Conservation (phyloP, 805 yeast genomes). For the Lipomyces orientalis region DNA sequence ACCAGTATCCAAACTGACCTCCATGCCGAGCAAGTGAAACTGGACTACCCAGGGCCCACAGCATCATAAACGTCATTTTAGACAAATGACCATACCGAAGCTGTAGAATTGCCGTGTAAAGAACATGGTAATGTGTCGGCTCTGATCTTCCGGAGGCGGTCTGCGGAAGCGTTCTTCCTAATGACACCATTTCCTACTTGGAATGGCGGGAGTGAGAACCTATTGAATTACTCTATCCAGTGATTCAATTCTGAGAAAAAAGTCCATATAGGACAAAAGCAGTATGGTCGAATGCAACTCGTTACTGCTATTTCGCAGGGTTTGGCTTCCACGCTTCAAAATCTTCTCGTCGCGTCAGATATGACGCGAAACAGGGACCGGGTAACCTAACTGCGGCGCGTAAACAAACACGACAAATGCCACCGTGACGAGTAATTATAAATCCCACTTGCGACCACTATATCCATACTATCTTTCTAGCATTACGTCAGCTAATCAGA, state of each 20-base stretch:
- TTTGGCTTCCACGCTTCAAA: no score
- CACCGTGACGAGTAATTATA: no score
- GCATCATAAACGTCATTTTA: constrained; percentile 24
- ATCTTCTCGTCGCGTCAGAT: no score
- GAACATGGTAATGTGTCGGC: constrained; percentile 36
- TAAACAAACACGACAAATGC: no score
- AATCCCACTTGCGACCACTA: not conserved
- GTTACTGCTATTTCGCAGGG: no score
- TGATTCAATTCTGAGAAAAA: not conserved
- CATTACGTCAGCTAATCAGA: not conserved
- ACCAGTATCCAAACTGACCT: constrained; percentile 18
- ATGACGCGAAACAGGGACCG: no score
- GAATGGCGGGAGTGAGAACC: not conserved
- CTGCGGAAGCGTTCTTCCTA: constrained; percentile 33
- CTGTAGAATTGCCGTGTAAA: constrained; percentile 34
- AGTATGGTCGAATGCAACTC: not conserved
- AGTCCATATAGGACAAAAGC: not conserved
- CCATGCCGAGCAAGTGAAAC: constrained; percentile 23
- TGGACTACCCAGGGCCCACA: constrained; percentile 10
- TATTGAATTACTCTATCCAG: not conserved
- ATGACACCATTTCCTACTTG: constrained; percentile 25
- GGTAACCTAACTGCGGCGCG: no score
- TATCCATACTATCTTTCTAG: not conserved
- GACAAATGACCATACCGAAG: constrained; percentile 33
- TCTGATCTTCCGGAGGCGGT: constrained; percentile 32